Base-by-base conservation (phyloP, 2,329 filamentous ascomycete species). In the Aphanoascus verrucosus region DNA sequence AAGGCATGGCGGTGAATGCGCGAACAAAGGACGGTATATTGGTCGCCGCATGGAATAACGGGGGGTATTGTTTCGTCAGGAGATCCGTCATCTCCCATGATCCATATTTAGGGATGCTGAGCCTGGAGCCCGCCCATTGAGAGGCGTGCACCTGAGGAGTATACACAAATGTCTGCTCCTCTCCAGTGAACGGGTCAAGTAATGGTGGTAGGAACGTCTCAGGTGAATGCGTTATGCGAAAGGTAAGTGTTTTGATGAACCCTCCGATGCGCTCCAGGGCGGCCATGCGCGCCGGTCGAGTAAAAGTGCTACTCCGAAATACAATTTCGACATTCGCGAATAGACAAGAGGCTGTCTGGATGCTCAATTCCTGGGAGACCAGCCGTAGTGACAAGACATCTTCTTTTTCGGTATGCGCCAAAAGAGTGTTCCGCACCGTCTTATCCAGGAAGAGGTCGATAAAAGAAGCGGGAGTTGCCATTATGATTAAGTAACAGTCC, bases 21-120 rank as follows among this genome's bases (percentile, higher is more conserved):
- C 82, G 77, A 61, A 91, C 83, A 71, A 95, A 94, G 38, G 86
- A 86, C 4, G 86, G 80, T 5, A 94, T 84, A 64, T 95, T 93
- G 56, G 87, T 91, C 6, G 89, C 86, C 5, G 88, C 86, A 64
- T 95, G 89, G 71, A 94, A 94, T 2, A 94, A 73, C 5, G 89
- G 87, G 50, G 88, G 87, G 63, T 94, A 94, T 70, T 94, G 88
- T 65, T 88, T 82, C 12, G 88, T 86, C 56, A 94, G 76, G 55
- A 94, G 78, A 64, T 91, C 85, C 57, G 84, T 88, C 63, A 93
- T 81, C 62, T 88, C 85, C 61, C 79, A 77, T 66, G 83, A 86
- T 60, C 85, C 86, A 67, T 94, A 94, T 70, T 88, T 91, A 49
- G 85, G 85, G 32, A 60, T 49, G n/a, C 52, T 82, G 64, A 61